Conservation (phyloP, 805 yeast species). For the Yarrowia bubula region DNA sequence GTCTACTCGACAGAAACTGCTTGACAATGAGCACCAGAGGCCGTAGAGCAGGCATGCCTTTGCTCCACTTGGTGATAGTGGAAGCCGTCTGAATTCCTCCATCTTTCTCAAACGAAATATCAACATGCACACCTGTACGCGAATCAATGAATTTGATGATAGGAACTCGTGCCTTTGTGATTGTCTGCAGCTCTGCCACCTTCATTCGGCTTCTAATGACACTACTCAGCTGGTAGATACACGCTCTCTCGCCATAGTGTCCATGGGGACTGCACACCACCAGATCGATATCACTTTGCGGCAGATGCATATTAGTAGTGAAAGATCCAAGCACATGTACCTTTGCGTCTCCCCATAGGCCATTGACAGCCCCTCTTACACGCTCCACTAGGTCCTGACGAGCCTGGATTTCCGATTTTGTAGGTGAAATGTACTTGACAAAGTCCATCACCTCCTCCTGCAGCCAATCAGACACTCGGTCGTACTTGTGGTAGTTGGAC, state of each 20-base stretch:
- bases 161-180: conserved; percentile 89
- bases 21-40: conserved; percentile 80
- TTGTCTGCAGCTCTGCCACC: conserved; percentile 75
- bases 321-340: conserved; percentile 89
- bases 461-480: conserved; percentile 82
- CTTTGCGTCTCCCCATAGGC: conserved; percentile 75
- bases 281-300: conserved; percentile 95
- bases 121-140: conserved; percentile 68
- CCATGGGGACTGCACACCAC: conserved; percentile 68
- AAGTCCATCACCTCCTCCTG: conserved; percentile 83
- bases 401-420: conserved; percentile 62
- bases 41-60: conserved; percentile 70
- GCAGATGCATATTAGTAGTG: conserved; percentile 89
- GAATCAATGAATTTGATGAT: conserved; percentile 87
- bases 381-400: conserved; percentile 65
- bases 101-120: conserved; percentile 81
- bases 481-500: conserved; percentile 70
- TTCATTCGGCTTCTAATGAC: conserved; percentile 58
- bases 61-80: conserved; percentile 71
- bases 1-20: conserved; percentile 76
- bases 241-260: conserved; percentile 55
- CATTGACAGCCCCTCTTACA: conserved; percentile 51
- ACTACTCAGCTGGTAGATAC: conserved; percentile 70
- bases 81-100: conserved; percentile 83
- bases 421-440: conserved; percentile 81